Evolutionary conservation across 768 basidiomycete genomes (phyloP).

Genomic region (Lactarius hatsudake): DNA sequence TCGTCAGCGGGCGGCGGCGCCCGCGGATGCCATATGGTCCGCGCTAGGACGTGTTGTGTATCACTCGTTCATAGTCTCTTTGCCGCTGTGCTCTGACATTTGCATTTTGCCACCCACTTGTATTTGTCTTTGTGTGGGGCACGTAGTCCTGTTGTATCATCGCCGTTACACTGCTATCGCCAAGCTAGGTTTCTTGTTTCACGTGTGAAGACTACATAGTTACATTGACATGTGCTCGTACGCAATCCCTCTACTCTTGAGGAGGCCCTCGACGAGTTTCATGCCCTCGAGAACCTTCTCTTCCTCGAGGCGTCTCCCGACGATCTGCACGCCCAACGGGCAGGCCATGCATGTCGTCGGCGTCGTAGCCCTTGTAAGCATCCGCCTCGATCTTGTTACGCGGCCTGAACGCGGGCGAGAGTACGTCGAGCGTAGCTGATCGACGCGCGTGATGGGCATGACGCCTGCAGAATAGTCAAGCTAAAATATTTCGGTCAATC

Average conservation of each 20-base stretch:
- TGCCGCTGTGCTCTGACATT: not conserved
- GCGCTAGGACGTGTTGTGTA: not conserved
- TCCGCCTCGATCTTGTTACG: slow-evolving; percentile 46
- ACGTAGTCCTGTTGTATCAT: not conserved
- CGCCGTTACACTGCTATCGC: not conserved
- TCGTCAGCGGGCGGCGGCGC: slow-evolving; percentile 8
- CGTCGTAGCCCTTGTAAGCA: slow-evolving; percentile 56
- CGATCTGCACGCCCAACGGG: slow-evolving; percentile 66
- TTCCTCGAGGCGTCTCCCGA: slow-evolving; percentile 62
- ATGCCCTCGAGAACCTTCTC: slow-evolving; percentile 72
- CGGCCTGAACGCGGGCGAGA: slow-evolving; percentile 36
- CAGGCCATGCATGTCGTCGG: slow-evolving; percentile 61
- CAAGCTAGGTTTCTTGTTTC: not conserved
- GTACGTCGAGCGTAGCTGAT: slow-evolving; percentile 42
- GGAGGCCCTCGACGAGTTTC: slow-evolving; percentile 48
- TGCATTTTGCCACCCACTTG: not conserved
- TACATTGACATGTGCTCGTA: slow-evolving; percentile 7
- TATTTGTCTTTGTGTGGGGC: not conserved
- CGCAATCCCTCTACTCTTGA: slow-evolving; percentile 6
- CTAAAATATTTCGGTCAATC: slow-evolving; percentile 25
- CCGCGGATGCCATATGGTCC: not conserved
- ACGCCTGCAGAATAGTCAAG: slow-evolving; percentile 60
- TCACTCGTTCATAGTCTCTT: not conserved
- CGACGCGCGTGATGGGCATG: slow-evolving; percentile 55
- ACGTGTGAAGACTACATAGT: not conserved